Base-by-base conservation (phyloP, 192 early-diverging fungal genomes). In the Glomus cerebriforme region DNA sequence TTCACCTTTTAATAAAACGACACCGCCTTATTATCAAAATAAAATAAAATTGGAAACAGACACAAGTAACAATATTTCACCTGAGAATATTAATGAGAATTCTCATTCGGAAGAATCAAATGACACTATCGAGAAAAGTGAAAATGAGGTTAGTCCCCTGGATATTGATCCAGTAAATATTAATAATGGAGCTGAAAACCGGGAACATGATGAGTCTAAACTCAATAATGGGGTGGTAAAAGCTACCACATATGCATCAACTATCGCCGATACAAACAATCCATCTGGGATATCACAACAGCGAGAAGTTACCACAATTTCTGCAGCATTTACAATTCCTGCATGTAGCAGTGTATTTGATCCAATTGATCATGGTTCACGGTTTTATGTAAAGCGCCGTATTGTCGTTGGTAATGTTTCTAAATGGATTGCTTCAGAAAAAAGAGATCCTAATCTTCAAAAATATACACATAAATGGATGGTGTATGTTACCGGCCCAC, bases 381-480 rank as follows among this genome's bases (percentile, higher is more conserved):
- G 93, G 2, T 95, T 94, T 67, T 93, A 94, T 74, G 86, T 93
- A 31, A 88, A 92, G 47, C 84, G 88, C 27, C 86, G 90, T 22
- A 86, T 92, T 15, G 84, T 92, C 15, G 81, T 92, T 71, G 92
- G 93, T 17, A 95, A 94, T 77, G 92, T 92, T 13, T 92, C 92
- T 70, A 92, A 92, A 75, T 94, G 86, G 76, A 80, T 93, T 26
- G 80, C 87, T n/a, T 81, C 82, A 69, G 87, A 89, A 49, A 82
- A 89, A 74, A 85, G 91, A 31, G 89, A 90, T 60, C 83, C 81
- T 35, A 87, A 85, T 19, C 73, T 89, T 19, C 86, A 81, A 43
- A 87, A 87, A 75, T 91, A 88, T 81, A 92, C 88, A 5, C 93
- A 96, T 87, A 92, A 92, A 80, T 98, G 97, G 97, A 98, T 96